Evolutionary conservation across 768 basidiomycete species (phyloP), one percentile per base, ranked within the genome.

Genomic region (Lactifluus hygrophoroides): DNA sequence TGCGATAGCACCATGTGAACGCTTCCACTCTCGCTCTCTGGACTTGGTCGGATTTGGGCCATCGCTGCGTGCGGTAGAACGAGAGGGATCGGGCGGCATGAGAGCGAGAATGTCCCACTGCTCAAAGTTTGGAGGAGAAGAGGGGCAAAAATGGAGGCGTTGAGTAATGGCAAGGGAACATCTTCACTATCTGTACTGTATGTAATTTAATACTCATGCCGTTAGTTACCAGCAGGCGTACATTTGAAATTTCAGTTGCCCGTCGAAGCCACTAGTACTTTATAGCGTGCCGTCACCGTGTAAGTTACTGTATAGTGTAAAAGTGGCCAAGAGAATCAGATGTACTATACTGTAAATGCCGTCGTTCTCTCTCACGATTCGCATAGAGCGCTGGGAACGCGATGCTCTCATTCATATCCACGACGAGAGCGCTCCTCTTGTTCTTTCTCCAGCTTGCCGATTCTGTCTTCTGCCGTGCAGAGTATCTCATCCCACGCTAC

Each of bases 401-500:
- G n/a, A n/a, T n/a, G 9, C 27, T 14, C 27, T 67, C 47, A 77
- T 54, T 78, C 81, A 28, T 85, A 76, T 5, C 89, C 89, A 27
- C 89, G 71, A 27, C 81, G 80, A 58, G 70, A 73, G 52, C 80
- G 76, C 67, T 87, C 86, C 13, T 75, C 76, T 59, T 75, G 77
- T 43, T 84, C 82, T 56, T 78, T 78, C 66, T 90, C 87, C 54
- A 88, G 66, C 37, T 71, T 75, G 27, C 71, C 71, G 6, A 84
- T 69, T 51, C 79, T 80, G 54, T 79, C 78, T 67, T 91, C 89
- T 4, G 82, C 78, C 45, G 80, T 82, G n/a, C 77, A 75, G 10
- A 91, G 70, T 0, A 83, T 77, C 57, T 91, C 88, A 63, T 92
- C 88, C 90, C 90, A 93, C 14, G 80, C 80, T 7, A 93, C 85